Conservation (phyloP, 768 basidiomycete genomes). For the Russula sp. region DNA sequence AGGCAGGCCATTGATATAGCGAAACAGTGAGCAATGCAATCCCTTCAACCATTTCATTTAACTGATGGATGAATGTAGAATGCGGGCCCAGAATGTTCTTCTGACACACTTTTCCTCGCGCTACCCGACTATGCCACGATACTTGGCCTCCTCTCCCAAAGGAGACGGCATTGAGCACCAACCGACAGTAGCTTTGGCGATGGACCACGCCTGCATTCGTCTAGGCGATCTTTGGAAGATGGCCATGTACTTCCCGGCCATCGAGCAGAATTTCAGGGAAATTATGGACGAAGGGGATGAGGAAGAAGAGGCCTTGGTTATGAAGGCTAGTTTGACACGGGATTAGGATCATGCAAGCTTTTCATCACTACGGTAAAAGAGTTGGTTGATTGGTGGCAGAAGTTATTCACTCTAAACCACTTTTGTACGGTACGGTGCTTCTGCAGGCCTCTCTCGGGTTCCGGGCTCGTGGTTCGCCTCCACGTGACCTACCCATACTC, state of each 20-base stretch:
- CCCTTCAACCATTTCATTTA: neutral
- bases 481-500: no score
- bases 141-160: constrained; percentile 32
- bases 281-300: constrained; percentile 49
- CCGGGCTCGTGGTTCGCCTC: no score
- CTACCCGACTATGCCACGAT: constrained; percentile 76
- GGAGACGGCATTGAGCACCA: constrained; percentile 19
- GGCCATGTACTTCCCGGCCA: constrained; percentile 66
- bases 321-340: constrained; percentile 16
- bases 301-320: constrained; percentile 29
- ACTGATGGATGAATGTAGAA: constrained; percentile 46
- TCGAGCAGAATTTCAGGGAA: constrained; percentile 61
- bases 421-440: no score
- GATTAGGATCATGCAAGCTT: neutral
- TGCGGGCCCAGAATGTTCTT: constrained; percentile 81
- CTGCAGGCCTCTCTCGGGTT: no score
- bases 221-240: constrained; percentile 87
- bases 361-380: neutral
- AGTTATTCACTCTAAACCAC: no score
- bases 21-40: constrained; percentile 47
- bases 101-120: constrained; percentile 95
- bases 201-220: constrained; percentile 71
- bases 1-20: constrained; percentile 84
- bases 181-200: constrained; percentile 62
- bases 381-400: no score